Evolutionary conservation across 2,329 filamentous ascomycete species (phyloP), one percentile per base, ranked within the genome.

Genomic region (Pleoardoris graminearum): DNA sequence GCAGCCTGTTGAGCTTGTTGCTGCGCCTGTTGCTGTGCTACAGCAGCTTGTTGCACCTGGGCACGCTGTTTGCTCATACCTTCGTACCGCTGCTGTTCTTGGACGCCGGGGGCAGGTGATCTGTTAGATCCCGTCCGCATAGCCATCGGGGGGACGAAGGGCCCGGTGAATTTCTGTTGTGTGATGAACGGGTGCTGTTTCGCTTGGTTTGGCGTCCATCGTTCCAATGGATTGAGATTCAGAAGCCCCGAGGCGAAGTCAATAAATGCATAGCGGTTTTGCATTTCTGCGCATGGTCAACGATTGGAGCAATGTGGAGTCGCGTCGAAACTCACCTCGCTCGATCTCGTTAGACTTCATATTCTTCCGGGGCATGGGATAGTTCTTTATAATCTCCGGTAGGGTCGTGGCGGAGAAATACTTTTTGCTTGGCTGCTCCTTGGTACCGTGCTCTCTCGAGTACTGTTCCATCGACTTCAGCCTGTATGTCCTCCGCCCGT

Each of bases 361-460:
- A 69, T 97, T 97, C 79, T 99, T 99, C 67, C 94, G 84, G 42
- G 94, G 94, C 93, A 99, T 97, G 5, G 94, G 89, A 70, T 99
- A 99, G 50, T 90, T 91, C 71, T 95, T 91, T 77, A 99, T 97
- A 59, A 99, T 99, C 61, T 99, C 94, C 3, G 93, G 93, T 48
- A 99, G 78, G 1, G 91, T 96, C 35, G 86, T 97, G 30, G 92
- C 91, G 65, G 93, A 90, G 77, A 99, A 99, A 75, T 99, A 99
- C 76, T 97, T 97, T 80, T 99, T 99, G 84, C 94, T 99, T 19
- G 94, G 94, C 73, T 97, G 94, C 75, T 99, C 94, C 73, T 99
- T 99, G 30, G 91, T 94, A 53, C 89, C 89, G 71, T 96, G 94
- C 71, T 99, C 94, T 51, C 93, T 82, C 14, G 94, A 93, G 73